Percentiles rank a stretch among this genome's conserved stretches.
phyloP scores from a whole-genome alignment of 2,329 filamentous ascomycete genomes.

The Aschersonia sp. region DNA sequence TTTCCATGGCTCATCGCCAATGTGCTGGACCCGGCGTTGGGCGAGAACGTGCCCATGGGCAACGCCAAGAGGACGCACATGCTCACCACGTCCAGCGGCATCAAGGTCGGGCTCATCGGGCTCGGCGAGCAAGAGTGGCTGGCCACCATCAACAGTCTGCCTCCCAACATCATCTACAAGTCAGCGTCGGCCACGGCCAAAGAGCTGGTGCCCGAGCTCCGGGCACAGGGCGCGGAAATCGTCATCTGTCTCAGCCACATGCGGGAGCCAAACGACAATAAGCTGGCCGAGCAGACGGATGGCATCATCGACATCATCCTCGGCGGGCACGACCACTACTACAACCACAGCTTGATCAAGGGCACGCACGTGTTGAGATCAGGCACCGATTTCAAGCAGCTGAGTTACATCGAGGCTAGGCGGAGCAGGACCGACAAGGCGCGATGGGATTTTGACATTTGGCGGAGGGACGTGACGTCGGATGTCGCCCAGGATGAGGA shows the following conservation, averaged over 20 bases:
- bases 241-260: conserved; percentile 74
- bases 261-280: conserved; percentile 79
- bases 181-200: conserved; percentile 64
- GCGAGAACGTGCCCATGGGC: conserved; percentile 59
- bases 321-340: conserved; percentile 84
- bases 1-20: conserved; percentile 90
- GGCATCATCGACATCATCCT: conserved; percentile 75
- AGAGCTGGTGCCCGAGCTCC: conserved; percentile 58
- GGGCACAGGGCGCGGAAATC: conserved; percentile 67
- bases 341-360: conserved; percentile 63
- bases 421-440: conserved; percentile 27
- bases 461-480: conserved; percentile 58
- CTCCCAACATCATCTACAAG: conserved; percentile 68
- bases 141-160: conserved; percentile 75
- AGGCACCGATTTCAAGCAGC: conserved; percentile 82
- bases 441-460: conserved; percentile 69
- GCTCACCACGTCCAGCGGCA: conserved; percentile 65
- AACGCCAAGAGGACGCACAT: conserved; percentile 64
- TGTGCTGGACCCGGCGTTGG: conserved; percentile 70
- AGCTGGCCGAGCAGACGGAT: conserved; percentile 60
- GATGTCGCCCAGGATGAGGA: conserved; percentile 48
- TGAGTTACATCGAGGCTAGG: conserved; percentile 75
- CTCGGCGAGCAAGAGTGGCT: conserved; percentile 82
- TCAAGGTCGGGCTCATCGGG: conserved; percentile 76
- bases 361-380: conserved; percentile 75